Evolutionary conservation across 371 early-diverging fungal genomes (phyloP).

Genomic region (Mucor plumbeus): DNA sequence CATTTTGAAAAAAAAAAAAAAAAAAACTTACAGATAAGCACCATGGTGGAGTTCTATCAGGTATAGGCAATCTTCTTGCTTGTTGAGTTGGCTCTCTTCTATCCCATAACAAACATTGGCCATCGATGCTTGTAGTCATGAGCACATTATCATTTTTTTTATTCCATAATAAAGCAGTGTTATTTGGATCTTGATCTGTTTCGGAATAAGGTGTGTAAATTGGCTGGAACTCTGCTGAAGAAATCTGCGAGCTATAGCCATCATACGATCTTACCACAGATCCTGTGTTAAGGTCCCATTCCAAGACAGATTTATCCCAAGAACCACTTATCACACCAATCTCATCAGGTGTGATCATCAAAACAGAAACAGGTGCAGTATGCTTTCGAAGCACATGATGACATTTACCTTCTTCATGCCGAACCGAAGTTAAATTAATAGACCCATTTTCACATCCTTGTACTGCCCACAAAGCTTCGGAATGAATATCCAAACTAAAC

Average conservation of each 20-base stretch:
- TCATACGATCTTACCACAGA: constrained; percentile 66
- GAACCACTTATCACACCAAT: constrained; percentile 85
- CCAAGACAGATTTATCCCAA: constrained; percentile 87
- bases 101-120: constrained; percentile 84
- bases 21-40: constrained; percentile 67
- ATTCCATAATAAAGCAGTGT: constrained; percentile 31
- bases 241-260: constrained; percentile 83
- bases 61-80: constrained; percentile 61
- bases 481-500: constrained; percentile 89
- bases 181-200: neutral
- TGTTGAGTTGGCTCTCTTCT: constrained; percentile 65
- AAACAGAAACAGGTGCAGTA: constrained; percentile 81
- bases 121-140: constrained; percentile 88
- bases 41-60: constrained; percentile 88
- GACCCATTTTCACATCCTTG: constrained; percentile 86
- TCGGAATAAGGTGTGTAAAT: constrained; percentile 29
- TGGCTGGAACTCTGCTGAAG: constrained; percentile 78
- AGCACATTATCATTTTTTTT: constrained; percentile 50
- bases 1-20: no score
- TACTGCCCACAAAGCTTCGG: constrained; percentile 86
- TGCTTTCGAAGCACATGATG: constrained; percentile 82
- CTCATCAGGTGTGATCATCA: constrained; percentile 80
- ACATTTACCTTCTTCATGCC: constrained; percentile 93
- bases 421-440: constrained; percentile 85
- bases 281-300: constrained; percentile 94